Base-by-base conservation (phyloP, 192 early-diverging fungal genomes). In the Coemansia sp. region DNA sequence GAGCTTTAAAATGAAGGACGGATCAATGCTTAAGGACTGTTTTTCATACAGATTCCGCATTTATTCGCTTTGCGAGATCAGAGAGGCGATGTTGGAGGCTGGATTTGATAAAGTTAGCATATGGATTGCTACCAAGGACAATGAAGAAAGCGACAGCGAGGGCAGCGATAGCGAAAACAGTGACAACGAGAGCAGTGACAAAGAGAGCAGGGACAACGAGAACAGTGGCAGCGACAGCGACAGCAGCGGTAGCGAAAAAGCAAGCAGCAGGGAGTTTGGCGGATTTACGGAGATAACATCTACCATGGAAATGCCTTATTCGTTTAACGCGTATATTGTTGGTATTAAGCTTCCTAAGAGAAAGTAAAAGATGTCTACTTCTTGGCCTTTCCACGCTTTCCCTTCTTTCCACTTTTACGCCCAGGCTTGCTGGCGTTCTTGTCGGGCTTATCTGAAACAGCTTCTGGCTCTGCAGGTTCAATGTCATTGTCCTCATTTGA, bases 61-160 rank as follows among this genome's bases (percentile, higher is more conserved):
- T 6, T 81, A 81, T 32, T 56, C 68, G 11, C 40, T 79, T 3
- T 53, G 58, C 10, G 80, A 81, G 53, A 42, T 81, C n/a, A 60
- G 45, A 17, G 80, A 81, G 49, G 80, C 80, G 2, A 74, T 81
- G 80, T 16, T 75, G n/a, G 80, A 81, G 36, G 70, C 80, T 0
- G 76, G 80, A 23, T 81, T 81, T 51, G 32, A 51, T 14, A 17
- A 30, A 21, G 72, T 73, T 6, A 54, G 66, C 34, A 50, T 76
- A 9, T 81, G 76, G 76, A 57, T 75, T 18, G 53, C 40, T 26
- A 26, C 32, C 1, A 59, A 47, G 44, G 23, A 20, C 5, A 34
- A 46, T 9, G 43, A 49, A 7, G 31, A 17, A 3, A 31, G 20
- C 6, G 37, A 14, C 45, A 32, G 18, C 26, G 17, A 11, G 1